These are phyloP conservation scores for Mycena rebaudengoi DNA, from an alignment of 768 basidiomycete genomes.

Conservation along the genomic window DNA sequence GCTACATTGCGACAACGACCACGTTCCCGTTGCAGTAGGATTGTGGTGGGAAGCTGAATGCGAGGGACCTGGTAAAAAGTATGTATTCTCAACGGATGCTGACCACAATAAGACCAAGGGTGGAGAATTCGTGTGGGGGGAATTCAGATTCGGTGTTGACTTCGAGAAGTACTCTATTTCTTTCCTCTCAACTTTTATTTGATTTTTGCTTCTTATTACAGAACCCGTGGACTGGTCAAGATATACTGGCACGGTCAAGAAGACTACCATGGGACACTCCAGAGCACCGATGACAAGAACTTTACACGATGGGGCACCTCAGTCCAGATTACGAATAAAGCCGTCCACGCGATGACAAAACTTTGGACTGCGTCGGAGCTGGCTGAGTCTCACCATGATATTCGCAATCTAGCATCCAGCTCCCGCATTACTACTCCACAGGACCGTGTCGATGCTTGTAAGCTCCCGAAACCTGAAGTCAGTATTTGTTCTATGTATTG, in stretches of 20 bases:
- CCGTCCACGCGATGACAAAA: background rate
- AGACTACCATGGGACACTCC: background rate
- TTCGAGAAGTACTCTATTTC: slow-evolving; percentile 8
- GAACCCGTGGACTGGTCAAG: background rate
- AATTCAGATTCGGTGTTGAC: slow-evolving; percentile 11
- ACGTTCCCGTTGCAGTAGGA: background rate
- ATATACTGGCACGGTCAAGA: background rate
- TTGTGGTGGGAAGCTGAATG: slow-evolving; percentile 14
- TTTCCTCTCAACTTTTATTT: background rate
- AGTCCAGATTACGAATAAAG: background rate
- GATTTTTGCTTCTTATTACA: background rate
- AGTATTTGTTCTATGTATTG: too few relatives aligned
- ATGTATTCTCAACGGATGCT: background rate
- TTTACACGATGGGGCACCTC: background rate
- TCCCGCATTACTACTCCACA: too few relatives aligned
- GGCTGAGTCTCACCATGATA: background rate
- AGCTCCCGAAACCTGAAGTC: too few relatives aligned
- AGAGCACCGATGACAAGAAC: background rate
- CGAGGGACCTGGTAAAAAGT: background rate
- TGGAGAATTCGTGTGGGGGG: slow-evolving; percentile 18
- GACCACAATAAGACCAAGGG: slow-evolving; percentile 11
- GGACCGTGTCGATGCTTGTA: too few relatives aligned
- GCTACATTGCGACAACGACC: slow-evolving; percentile 9
- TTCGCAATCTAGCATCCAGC: background rate
- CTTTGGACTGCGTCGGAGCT: background rate